Evolutionary conservation across 2,329 filamentous ascomycete genomes (phyloP).

Genomic region (Colletotrichum godetiae): DNA sequence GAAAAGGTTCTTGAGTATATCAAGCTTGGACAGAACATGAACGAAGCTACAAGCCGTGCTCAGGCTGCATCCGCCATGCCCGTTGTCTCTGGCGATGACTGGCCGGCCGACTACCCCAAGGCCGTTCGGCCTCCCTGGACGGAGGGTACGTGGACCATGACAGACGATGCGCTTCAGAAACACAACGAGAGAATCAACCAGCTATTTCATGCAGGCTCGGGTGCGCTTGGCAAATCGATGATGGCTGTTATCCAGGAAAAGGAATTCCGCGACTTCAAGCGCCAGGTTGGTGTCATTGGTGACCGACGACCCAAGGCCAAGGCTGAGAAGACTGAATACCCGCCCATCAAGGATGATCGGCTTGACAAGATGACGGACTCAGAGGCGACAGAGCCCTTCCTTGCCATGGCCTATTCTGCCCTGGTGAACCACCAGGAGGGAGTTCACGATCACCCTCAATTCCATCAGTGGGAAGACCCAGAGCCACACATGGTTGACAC

Average conservation of each 20-base stretch:
- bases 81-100: conserved; percentile 35
- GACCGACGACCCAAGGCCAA: conserved; percentile 47
- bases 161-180: conserved; percentile 39
- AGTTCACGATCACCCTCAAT: background rate
- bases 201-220: conserved; percentile 53
- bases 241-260: conserved; percentile 45
- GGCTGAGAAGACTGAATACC: conserved; percentile 40
- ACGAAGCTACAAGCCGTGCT: background rate
- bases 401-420: conserved; percentile 54
- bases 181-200: conserved; percentile 45
- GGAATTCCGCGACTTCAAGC: conserved; percentile 41
- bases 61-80: background rate
- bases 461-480: conserved; percentile 20
- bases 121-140: conserved; percentile 26
- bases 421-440: conserved; percentile 38
- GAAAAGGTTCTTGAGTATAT: background rate
- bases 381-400: conserved; percentile 54
- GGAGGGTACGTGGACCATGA: conserved; percentile 37
- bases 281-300: conserved; percentile 50
- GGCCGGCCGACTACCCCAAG: conserved; percentile 39
- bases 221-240: conserved; percentile 48
- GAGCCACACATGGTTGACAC: conserved; percentile 12
- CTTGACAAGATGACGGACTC: conserved; percentile 50
- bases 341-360: conserved; percentile 48
- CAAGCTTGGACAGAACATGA: background rate